These are phyloP conservation scores for Alternaria alternata DNA, from an alignment of 2,329 filamentous ascomycete genomes.

Conservation along the genomic window DNA sequence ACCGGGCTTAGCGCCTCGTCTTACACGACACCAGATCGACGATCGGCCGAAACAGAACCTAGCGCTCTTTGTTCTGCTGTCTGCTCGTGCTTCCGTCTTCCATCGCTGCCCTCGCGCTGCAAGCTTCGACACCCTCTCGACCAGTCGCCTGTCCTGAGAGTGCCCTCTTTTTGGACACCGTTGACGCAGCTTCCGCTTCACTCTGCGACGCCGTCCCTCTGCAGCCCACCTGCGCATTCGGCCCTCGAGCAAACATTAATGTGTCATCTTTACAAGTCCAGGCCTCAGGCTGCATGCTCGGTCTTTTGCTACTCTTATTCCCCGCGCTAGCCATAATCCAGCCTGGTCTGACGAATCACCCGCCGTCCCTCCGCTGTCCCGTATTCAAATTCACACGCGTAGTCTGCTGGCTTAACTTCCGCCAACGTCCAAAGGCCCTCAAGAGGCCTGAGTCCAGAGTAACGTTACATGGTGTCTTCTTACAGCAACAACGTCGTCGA, in stretches of 20 bases:
- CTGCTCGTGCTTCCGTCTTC: background rate
- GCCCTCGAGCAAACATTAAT: conserved; percentile 9
- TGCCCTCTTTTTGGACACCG: conserved; percentile 2
- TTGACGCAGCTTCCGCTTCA: conserved; percentile 8
- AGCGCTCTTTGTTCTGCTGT: conserved; percentile 6
- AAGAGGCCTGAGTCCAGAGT: conserved; percentile 4
- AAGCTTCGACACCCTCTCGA: no score
- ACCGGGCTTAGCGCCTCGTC: conserved; percentile 1
- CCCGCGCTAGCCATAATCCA: conserved; percentile 11
- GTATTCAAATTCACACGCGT: background rate
- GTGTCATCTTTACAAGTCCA: conserved; percentile 17
- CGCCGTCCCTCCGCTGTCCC: conserved; percentile 6
- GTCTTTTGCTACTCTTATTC: conserved; percentile 18
- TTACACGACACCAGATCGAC: conserved; percentile 15
- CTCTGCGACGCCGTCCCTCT: conserved; percentile 1
- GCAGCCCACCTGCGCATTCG: background rate
- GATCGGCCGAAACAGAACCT: conserved; percentile 14
- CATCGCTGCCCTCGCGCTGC: background rate
- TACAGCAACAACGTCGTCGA: background rate
- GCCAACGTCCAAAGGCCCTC: background rate
- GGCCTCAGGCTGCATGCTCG: conserved; percentile 15
- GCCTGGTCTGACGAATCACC: conserved; percentile 16
- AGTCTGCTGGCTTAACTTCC: conserved; percentile 4
- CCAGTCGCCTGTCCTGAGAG: background rate
- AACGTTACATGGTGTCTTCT: conserved; percentile 24